A percentile compares a stretch with the other conserved stretches of the same genome.
These are phyloP conservation scores for Talaromyces sp. DNA, from an alignment of 2,329 filamentous ascomycete species.

Conservation along the genomic window DNA sequence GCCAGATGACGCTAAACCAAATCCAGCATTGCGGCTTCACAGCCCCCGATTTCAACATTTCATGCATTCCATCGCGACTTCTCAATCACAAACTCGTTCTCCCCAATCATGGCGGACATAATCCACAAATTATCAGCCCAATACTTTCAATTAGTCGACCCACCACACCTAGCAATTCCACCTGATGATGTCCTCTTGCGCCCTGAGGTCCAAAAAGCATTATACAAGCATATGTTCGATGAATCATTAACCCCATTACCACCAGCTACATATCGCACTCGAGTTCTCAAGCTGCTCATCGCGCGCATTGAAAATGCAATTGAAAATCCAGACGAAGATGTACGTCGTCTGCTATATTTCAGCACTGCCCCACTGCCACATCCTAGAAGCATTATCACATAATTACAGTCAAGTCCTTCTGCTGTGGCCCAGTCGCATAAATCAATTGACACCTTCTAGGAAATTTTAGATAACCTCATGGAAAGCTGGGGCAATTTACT, in stretches of 20 bases:
- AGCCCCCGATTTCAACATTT: not conserved
- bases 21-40: constrained; percentile 1
- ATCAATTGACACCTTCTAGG: constrained; percentile 55
- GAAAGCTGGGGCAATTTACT: constrained; percentile 67
- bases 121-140: constrained; percentile 60
- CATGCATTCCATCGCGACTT: too few species aligned
- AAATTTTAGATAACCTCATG: constrained; percentile 81
- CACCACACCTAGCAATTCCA: constrained; percentile 65
- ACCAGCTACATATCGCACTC: constrained; percentile 69
- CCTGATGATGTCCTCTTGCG: constrained; percentile 60
- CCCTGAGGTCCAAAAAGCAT: constrained; percentile 64
- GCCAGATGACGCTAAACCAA: not conserved
- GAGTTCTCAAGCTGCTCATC: constrained; percentile 73
- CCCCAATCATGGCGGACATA: constrained; percentile 20
- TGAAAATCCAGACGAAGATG: constrained; percentile 81
- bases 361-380: too few species aligned
- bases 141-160: constrained; percentile 75
- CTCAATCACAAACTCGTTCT: too few species aligned
- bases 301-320: constrained; percentile 72
- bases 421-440: too few species aligned
- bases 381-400: too few species aligned
- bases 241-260: constrained; percentile 60
- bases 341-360: constrained; percentile 52
- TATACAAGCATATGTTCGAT: constrained; percentile 70
- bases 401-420: too few species aligned